These are phyloP conservation scores for Fusarium sp. DNA, from an alignment of 2,329 filamentous ascomycete species.

Conservation along the genomic window DNA sequence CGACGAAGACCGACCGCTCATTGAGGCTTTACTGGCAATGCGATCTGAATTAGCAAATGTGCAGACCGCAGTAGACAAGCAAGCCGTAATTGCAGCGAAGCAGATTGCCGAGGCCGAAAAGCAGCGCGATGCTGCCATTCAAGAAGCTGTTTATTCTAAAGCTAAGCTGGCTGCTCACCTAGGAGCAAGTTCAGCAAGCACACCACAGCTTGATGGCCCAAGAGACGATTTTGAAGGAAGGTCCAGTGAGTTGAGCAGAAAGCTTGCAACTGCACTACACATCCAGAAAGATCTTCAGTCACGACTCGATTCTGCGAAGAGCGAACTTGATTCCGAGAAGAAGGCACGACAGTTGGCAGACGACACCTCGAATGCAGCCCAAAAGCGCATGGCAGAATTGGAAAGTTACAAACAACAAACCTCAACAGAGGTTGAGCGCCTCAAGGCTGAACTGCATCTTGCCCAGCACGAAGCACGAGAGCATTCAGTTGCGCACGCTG, in stretches of 20 bases:
- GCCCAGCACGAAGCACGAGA: conserved; percentile 81
- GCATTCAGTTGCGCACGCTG: conserved; percentile 78
- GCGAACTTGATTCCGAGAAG: conserved; percentile 83
- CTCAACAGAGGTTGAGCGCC: conserved; percentile 82
- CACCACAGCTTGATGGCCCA: conserved; percentile 67
- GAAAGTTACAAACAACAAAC: conserved; percentile 86
- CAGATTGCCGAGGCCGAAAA: conserved; percentile 94
- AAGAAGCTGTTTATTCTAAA: conserved; percentile 94
- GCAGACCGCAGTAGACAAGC: conserved; percentile 87
- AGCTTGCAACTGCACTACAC: conserved; percentile 83
- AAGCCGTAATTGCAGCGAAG: conserved; percentile 84
- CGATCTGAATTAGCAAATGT: conserved; percentile 88
- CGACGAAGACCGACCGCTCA: conserved; percentile 89
- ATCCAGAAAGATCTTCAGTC: conserved; percentile 82
- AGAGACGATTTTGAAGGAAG: conserved; percentile 65
- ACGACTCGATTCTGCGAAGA: conserved; percentile 73
- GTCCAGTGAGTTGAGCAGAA: conserved; percentile 78
- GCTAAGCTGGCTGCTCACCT: conserved; percentile 85
- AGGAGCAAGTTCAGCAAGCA: conserved; percentile 70
- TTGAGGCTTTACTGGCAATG: conserved; percentile 94
- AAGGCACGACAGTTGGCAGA: conserved; percentile 85
- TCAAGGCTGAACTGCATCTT: conserved; percentile 86
- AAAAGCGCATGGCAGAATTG: conserved; percentile 83
- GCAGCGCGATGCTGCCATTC: conserved; percentile 92
- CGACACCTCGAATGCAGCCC: conserved; percentile 83